Percentiles rank a stretch among this genome's conserved stretches.
phyloP scores from a whole-genome alignment of 805 yeast genomes.

The Hanseniaspora mollemarum region DNA sequence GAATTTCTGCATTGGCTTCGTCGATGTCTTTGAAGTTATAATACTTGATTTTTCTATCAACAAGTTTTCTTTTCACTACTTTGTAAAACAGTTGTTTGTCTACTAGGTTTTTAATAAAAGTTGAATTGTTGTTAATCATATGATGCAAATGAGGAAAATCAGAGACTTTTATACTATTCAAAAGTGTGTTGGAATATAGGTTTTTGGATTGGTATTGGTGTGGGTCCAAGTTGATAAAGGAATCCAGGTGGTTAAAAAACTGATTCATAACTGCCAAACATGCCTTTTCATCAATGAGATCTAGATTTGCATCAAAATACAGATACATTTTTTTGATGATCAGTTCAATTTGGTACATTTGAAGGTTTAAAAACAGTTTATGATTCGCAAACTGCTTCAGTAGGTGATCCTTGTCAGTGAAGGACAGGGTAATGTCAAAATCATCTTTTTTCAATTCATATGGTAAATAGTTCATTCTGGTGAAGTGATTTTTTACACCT shows the following conservation, averaged over 20 bases:
- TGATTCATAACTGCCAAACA: constrained; percentile 3
- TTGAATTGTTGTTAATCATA: neutral
- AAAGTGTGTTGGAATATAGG: neutral
- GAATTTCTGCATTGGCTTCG: neutral
- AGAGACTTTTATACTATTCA: neutral
- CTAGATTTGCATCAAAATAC: neutral
- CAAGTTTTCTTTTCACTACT: neutral
- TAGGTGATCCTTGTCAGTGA: neutral
- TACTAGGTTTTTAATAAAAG: neutral
- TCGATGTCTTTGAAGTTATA: neutral
- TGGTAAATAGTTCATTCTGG: neutral
- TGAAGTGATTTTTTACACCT: neutral
- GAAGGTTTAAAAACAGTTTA: neutral
- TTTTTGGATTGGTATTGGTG: constrained; percentile 2
- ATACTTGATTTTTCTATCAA: neutral
- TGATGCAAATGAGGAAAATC: constrained; percentile 8
- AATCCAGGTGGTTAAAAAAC: constrained; percentile 8
- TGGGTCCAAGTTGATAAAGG: constrained; percentile 3
- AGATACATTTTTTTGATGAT: neutral
- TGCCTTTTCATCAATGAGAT: neutral
- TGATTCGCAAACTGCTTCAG: neutral
- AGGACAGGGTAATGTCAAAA: neutral
- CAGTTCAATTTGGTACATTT: constrained; percentile 3
- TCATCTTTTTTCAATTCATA: neutral
- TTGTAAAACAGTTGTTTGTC: constrained; percentile 5